Evolutionary conservation across 192 early-diverging fungal genomes (phyloP).

Genomic region (Phlyctochytrium arcticum): DNA sequence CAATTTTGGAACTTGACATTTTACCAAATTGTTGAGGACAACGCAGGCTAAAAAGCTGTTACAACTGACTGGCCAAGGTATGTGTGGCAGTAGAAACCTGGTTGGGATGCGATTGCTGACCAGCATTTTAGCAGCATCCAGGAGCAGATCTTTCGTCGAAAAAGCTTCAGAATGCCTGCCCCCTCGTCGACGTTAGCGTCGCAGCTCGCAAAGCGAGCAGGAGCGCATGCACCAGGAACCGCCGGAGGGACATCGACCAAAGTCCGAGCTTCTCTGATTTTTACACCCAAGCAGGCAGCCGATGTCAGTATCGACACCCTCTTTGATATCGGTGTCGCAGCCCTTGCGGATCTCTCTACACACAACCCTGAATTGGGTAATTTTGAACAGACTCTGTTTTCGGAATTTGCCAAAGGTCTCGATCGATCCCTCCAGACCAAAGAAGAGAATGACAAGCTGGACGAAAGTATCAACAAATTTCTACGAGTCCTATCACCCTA

Average conservation of each 20-base stretch:
- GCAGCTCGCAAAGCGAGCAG: constrained; percentile 25
- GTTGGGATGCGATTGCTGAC: too few relatives aligned
- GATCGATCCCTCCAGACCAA: constrained; percentile 77
- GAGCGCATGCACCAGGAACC: constrained; percentile 21
- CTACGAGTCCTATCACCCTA: constrained; percentile 76
- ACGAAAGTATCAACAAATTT: constrained; percentile 71
- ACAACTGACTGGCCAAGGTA: too few relatives aligned
- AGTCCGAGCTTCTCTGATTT: constrained; percentile 74
- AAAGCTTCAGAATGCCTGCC: too few relatives aligned
- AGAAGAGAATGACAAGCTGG: constrained; percentile 74
- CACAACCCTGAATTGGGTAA: constrained; percentile 59
- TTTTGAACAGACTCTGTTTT: constrained; percentile 75
- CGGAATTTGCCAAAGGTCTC: constrained; percentile 69
- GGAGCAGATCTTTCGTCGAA: too few relatives aligned
- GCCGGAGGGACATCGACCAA: too few relatives aligned
- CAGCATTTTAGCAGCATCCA: too few relatives aligned
- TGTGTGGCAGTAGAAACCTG: too few relatives aligned
- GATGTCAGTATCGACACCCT: constrained; percentile 86
- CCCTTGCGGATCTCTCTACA: constrained; percentile 68
- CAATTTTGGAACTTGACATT: too few relatives aligned
- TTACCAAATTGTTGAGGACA: too few relatives aligned
- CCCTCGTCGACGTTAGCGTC: neutral
- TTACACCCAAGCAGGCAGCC: constrained; percentile 75
- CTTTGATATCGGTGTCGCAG: constrained; percentile 75
- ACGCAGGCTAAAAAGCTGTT: too few relatives aligned